These are phyloP conservation scores for Syzygium oleosum DNA, from an alignment of 345 rosid species.

Conservation along the genomic window DNA sequence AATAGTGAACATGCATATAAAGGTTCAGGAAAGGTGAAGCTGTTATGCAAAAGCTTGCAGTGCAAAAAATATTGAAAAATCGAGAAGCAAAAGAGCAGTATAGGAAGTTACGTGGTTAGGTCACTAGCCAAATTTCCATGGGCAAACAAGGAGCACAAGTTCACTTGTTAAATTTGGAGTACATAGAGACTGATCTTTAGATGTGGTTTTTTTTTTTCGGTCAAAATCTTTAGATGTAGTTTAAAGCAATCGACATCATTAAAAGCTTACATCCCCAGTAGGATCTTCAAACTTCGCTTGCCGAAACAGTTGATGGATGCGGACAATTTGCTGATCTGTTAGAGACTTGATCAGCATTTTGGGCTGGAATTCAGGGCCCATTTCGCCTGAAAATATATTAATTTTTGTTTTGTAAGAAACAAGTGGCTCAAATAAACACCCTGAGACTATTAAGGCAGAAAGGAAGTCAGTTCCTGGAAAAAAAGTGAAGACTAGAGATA, in stretches of 20 bases:
- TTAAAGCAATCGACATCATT: not conserved
- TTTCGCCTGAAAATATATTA: conserved; percentile 48
- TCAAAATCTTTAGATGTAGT: not conserved
- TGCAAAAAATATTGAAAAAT: not conserved
- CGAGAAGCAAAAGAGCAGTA: not conserved
- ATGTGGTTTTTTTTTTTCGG: not conserved
- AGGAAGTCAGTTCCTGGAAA: not conserved
- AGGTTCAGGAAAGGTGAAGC: not conserved
- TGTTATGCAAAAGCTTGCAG: not conserved
- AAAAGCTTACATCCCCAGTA: conserved; percentile 79
- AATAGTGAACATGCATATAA: not conserved
- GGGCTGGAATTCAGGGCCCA: conserved; percentile 89
- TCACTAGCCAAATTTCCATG: not conserved
- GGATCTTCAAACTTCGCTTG: conserved; percentile 99
- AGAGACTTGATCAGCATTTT: conserved; percentile 76
- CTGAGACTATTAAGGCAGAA: not conserved
- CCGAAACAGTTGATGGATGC: conserved; percentile 94
- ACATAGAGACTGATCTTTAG: not conserved
- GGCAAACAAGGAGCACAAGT: not conserved
- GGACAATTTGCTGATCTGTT: conserved; percentile 87
- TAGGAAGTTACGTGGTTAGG: not conserved
- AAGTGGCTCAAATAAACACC: not conserved
- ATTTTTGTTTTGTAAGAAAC: not conserved
- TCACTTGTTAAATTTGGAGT: not conserved
- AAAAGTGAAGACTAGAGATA: not conserved